These are phyloP conservation scores for Psophocarpus tetragonolobus DNA, from an alignment of 306 rosid genomes.

Conservation along the genomic window DNA sequence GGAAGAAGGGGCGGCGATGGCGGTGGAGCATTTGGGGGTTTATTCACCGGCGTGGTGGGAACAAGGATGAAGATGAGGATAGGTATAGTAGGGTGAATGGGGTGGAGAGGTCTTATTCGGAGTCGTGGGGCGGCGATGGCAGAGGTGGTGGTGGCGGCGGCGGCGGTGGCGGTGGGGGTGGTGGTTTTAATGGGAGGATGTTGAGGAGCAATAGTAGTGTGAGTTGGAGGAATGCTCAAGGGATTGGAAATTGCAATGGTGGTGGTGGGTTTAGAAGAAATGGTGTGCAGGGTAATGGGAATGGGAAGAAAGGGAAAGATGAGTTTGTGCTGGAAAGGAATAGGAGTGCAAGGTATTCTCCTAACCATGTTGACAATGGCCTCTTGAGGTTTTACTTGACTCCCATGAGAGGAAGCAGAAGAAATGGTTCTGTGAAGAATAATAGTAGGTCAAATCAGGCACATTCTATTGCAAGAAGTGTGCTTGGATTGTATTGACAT, in stretches of 20 bases:
- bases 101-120: slow-evolving; percentile 71
- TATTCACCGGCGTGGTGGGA: slow-evolving; percentile 58
- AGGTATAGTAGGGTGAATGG: slow-evolving; percentile 61
- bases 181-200: slow-evolving; percentile 56
- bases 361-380: slow-evolving; percentile 69
- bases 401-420: slow-evolving; percentile 73
- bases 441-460: slow-evolving; percentile 70
- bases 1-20: slow-evolving; percentile 81
- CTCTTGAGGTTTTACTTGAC: slow-evolving; percentile 70
- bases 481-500: slow-evolving; percentile 70
- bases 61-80: slow-evolving; percentile 76
- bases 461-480: slow-evolving; percentile 90
- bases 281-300: slow-evolving; percentile 50
- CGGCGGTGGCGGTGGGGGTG: too few species aligned
- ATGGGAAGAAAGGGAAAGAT: slow-evolving; percentile 67
- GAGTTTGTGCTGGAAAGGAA: slow-evolving; percentile 81
- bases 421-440: slow-evolving; percentile 62
- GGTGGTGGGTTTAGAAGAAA: slow-evolving; percentile 52
- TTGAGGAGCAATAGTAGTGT: slow-evolving; percentile 83
- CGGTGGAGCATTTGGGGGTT: slow-evolving; percentile 85
- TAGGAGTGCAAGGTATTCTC: slow-evolving; percentile 77
- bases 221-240: slow-evolving; percentile 76
- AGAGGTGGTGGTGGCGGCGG: slow-evolving; percentile 56
- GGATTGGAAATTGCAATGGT: slow-evolving; percentile 48
- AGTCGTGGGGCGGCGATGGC: slow-evolving; percentile 62